phyloP scores from a whole-genome alignment of 2,329 filamentous ascomycete genomes.

The Beauveria rudraprayagi region DNA sequence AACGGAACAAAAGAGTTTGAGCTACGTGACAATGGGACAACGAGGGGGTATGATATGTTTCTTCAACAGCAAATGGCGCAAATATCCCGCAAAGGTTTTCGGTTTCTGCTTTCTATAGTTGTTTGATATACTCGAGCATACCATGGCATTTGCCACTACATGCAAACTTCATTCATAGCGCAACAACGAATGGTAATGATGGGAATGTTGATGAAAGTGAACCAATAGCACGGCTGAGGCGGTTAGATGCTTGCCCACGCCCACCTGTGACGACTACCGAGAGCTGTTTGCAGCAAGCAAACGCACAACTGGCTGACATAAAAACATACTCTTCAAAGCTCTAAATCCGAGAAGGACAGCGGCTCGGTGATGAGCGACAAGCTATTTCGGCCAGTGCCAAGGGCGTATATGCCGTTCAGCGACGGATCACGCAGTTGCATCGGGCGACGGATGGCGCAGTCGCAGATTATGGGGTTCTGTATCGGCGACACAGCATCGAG shows the following conservation, averaged over 20 bases:
- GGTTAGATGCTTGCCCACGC: too few relatives aligned
- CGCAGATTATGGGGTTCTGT: constrained; percentile 49
- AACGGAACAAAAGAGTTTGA: background rate
- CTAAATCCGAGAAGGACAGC: constrained; percentile 30
- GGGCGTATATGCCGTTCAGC: constrained; percentile 50
- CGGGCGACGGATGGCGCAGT: constrained; percentile 50
- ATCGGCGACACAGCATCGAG: constrained; percentile 58
- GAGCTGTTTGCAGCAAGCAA: too few relatives aligned
- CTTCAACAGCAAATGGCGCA: constrained; percentile 10
- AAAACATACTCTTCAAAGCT: too few relatives aligned
- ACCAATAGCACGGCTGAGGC: background rate
- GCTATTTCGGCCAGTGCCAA: constrained; percentile 52
- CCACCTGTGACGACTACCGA: too few relatives aligned
- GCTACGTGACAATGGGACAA: background rate
- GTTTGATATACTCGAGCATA: background rate
- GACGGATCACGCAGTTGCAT: constrained; percentile 51
- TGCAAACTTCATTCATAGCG: background rate
- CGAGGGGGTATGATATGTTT: background rate
- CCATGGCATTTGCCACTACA: background rate
- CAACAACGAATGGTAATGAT: too few relatives aligned
- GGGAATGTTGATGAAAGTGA: background rate
- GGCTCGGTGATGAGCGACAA: constrained; percentile 53
- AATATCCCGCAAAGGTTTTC: constrained; percentile 9
- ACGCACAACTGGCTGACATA: too few relatives aligned
- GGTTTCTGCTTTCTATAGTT: background rate